Evolutionary conservation across 352 stramenopile species (phyloP).

Genomic region (Phytophthora foliorum): DNA sequence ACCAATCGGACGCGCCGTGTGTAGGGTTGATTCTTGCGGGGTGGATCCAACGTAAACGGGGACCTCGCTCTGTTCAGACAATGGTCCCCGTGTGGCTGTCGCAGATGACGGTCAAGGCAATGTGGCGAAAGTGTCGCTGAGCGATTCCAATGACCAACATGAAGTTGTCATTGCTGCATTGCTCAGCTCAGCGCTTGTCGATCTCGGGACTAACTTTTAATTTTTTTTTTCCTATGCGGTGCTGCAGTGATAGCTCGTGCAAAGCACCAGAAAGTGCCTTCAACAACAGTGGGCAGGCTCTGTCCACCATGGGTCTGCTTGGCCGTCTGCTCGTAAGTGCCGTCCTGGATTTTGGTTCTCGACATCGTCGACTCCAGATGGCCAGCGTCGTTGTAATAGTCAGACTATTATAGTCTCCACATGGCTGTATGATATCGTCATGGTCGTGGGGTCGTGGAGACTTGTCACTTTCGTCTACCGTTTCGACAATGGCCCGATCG

Average conservation of each 20-base stretch:
- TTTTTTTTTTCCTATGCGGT: no score
- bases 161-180: no score
- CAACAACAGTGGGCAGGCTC: background rate
- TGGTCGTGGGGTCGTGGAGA: background rate
- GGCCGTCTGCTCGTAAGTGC: conserved; percentile 11
- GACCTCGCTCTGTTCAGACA: no score
- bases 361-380: background rate
- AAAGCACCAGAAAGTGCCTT: background rate
- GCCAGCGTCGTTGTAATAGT: background rate
- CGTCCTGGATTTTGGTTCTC: conserved; percentile 14
- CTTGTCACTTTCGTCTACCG: conserved; percentile 19
- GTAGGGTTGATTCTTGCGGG: no score
- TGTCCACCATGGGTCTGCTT: background rate
- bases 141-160: no score
- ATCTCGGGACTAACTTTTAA: no score
- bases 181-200: no score
- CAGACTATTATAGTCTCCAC: background rate
- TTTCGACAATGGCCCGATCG: conserved; percentile 7
- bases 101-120: no score
- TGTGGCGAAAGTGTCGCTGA: no score
- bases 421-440: background rate
- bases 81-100: no score
- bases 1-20: no score
- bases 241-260: background rate
- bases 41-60: no score